Evolutionary conservation across 2,329 filamentous ascomycete species (phyloP), one percentile per base, ranked within the genome.

Genomic region (Monosporascus sp.): DNA sequence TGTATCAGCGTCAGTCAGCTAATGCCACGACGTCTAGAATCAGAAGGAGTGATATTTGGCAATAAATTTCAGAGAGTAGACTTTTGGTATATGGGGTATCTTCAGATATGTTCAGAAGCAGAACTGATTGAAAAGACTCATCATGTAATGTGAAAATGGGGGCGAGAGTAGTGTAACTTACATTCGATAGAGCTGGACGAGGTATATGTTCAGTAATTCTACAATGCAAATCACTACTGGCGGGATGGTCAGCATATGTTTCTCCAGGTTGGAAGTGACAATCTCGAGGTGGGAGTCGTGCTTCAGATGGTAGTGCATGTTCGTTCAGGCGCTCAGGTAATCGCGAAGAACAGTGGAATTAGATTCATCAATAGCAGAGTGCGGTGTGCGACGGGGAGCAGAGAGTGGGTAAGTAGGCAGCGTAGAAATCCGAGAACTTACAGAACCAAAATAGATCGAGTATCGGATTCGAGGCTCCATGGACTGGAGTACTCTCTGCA

Each of bases 231-330:
- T 17, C 24, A 7, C 9, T 6, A 46, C 22, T 26, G 17, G 20
- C 2, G n/a, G n/a, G n/a, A 17, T 19, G 31, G 43, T 46, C 43
- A 46, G 43, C 20, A 22, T 26, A n/a, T 0, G 6, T 16, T 27
- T 17, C 26, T 14, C 38, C 41, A 43, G 35, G 52, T 46, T 46
- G 38, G 38, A 27, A 37, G 50, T 53, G 48, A 55, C 49, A 58
- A 58, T 54, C 58, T 56, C 49, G 54, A 50, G 53, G 52, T 47
- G 46, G 51, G 51, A 38, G 55, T 58, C 51, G 58, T 62, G 74
- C 72, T 84, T 82, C 84, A 87, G 84, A 87, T 87, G 84, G 84
- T 87, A 85, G 83, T 87, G 84, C 84, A 87, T 87, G 84, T 86
- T 78, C 76, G 78, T 84, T 82, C 76, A 65, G 68, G 66, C 79